Evolutionary conservation across 495 filamentous ascomycete genomes (phyloP), one percentile per base, ranked within the genome.

Genomic region (Rhizodiscina lignyota): DNA sequence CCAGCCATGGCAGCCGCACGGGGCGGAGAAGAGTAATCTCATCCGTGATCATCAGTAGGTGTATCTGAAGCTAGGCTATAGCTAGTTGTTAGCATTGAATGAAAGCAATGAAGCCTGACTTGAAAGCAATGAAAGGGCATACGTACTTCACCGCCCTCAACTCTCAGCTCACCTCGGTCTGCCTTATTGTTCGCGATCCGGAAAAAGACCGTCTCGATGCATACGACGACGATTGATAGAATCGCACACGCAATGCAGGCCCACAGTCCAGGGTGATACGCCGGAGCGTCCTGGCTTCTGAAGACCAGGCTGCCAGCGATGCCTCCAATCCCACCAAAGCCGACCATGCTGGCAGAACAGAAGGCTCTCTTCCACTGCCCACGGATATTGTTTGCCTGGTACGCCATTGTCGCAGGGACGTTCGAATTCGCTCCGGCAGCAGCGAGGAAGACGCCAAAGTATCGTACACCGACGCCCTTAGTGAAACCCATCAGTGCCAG

Each of bases 391-490:
- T 54, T 54, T 1, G 45, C 43, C 21, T 51, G 48, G 32, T 54
- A 54, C 11, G 50, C 26, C 45, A 54, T 63, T 27, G 58, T 43
- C 13, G 58, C 55, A 0, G 67, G 73, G 18, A 75, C 62, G 48
- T 79, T 80, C 10, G 69, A 61, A 51, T 78, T 79, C 21, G 66
- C 61, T 5, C 70, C 68, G 4, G 66, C 67, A 0, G 70, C 72
- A 18, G 61, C 61, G 30, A 79, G 52, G 58, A 79, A 81, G n/a
- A 74, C 66, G 21, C 74, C 74, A 35, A 74, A 68, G 45, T 78
- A 79, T 15, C 69, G 67, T 4, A 64, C 63, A 4, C 49, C 61
- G 18, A 61, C 37, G 37, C 51, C 56, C 16, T 49, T 41, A 22
- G 59, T 56, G 49, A 67, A 79, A n/a, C 64, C 66, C 43, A 70